Evolutionary conservation across 441 rosid species (phyloP).

Genomic region (Pelargonium myrrhifolium): DNA sequence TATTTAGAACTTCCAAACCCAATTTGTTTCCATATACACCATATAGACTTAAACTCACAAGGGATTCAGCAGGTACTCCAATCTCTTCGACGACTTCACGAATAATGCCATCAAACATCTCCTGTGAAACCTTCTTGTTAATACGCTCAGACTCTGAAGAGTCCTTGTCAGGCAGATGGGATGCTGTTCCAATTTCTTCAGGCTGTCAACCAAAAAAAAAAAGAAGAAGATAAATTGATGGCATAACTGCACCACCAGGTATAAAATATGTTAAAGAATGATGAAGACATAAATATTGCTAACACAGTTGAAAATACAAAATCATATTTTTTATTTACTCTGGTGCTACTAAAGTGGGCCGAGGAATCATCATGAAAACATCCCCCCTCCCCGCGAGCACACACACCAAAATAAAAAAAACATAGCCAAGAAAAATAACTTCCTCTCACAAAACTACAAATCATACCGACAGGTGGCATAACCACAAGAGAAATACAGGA

Average conservation of each 20-base stretch:
- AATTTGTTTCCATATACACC: not conserved
- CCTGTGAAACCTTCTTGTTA: slow-evolving; percentile 49
- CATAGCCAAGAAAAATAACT: not conserved
- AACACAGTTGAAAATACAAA: too few species aligned
- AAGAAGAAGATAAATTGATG: not conserved
- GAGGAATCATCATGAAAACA: not conserved
- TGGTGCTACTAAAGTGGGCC: too few species aligned
- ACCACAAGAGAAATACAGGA: slow-evolving; percentile 9
- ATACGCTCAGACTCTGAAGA: slow-evolving; percentile 24
- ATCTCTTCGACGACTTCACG: slow-evolving; percentile 86
- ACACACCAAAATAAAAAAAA: too few species aligned
- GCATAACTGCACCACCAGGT: not conserved
- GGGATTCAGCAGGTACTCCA: slow-evolving; percentile 68
- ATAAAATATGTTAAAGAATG: too few species aligned
- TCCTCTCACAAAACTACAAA: not conserved
- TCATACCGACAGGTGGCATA: too few species aligned
- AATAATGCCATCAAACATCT: slow-evolving; percentile 73
- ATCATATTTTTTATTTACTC: too few species aligned
- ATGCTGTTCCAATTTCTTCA: slow-evolving; percentile 42
- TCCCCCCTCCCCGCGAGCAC: too few species aligned
- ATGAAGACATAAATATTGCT: too few species aligned
- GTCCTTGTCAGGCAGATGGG: slow-evolving; percentile 28
- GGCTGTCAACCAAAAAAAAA: slow-evolving; percentile 44
- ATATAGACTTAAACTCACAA: slow-evolving; percentile 36
- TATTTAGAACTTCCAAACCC: not conserved